These are phyloP conservation scores for Cladophialophora immunda DNA, from an alignment of 2,329 filamentous ascomycete species.

Conservation along the genomic window DNA sequence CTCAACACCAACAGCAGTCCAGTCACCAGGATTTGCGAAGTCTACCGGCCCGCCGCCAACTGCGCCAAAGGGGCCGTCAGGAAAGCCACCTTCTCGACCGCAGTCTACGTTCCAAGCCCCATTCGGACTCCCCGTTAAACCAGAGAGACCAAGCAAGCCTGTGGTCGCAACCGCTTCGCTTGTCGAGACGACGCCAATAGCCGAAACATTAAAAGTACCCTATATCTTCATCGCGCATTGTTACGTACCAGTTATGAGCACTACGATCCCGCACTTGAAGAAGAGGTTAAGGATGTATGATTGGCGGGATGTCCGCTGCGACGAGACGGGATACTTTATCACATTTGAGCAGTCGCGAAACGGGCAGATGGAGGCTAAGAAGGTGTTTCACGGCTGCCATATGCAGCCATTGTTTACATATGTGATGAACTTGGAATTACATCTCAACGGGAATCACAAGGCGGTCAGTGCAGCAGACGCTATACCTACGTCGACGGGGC, in stretches of 20 bases:
- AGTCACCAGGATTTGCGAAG: conserved; percentile 52
- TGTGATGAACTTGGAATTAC: conserved; percentile 87
- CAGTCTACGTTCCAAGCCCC: conserved; percentile 40
- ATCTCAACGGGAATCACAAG: conserved; percentile 71
- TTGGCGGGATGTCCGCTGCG: conserved; percentile 82
- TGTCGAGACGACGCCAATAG: conserved; percentile 72
- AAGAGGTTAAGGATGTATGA: conserved; percentile 85
- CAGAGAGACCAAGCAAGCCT: conserved; percentile 47
- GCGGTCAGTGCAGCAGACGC: conserved; percentile 60
- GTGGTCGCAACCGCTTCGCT: conserved; percentile 42
- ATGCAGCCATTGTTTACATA: conserved; percentile 91
- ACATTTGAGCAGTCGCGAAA: conserved; percentile 81
- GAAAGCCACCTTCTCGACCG: conserved; percentile 53
- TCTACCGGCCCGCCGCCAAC: conserved; percentile 76
- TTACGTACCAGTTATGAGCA: conserved; percentile 84
- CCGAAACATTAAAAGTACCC: conserved; percentile 76
- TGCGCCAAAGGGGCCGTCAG: conserved; percentile 85
- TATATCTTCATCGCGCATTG: conserved; percentile 90
- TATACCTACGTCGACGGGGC: conserved; percentile 28
- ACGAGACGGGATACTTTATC: conserved; percentile 88
- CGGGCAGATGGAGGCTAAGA: conserved; percentile 81
- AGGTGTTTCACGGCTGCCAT: conserved; percentile 81
- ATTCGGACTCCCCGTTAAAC: conserved; percentile 43
- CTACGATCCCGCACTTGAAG: conserved; percentile 88
- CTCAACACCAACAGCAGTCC: conserved; percentile 42